phyloP scores from a whole-genome alignment of 495 filamentous ascomycete species.

The Thermochaetoides thermophila region DNA sequence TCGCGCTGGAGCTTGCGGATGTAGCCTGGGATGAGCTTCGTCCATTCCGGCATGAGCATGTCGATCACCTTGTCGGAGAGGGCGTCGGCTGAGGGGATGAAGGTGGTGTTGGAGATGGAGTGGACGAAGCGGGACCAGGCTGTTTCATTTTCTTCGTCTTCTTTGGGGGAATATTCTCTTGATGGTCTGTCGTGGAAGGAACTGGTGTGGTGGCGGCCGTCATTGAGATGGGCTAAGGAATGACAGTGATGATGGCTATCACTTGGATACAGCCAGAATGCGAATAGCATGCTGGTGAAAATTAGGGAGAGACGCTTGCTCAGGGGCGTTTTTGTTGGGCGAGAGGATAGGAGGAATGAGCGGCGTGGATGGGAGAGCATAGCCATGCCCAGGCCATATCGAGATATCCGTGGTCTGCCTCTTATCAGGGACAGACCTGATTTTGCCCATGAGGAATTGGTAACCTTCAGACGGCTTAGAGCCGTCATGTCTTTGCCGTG shows the following conservation, averaged over 20 bases:
- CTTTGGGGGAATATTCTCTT: too few species aligned
- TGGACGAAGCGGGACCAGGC: constrained; percentile 46
- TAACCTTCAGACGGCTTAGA: neutral
- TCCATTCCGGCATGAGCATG: constrained; percentile 70
- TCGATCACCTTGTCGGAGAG: constrained; percentile 52
- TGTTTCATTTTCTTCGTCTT: constrained; percentile 13
- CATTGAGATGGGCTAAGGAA: too few species aligned
- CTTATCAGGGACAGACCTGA: neutral
- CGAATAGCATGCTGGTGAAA: constrained; percentile 23
- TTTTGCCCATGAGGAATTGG: neutral
- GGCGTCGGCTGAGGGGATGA: constrained; percentile 35
- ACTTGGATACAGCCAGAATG: constrained; percentile 28
- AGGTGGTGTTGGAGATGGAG: constrained; percentile 44
- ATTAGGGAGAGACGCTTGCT: constrained; percentile 13
- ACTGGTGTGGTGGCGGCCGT: too few species aligned
- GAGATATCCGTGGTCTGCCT: neutral
- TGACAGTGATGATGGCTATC: constrained; percentile 14
- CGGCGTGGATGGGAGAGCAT: neutral
- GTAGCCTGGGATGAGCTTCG: constrained; percentile 56
- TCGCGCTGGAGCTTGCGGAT: constrained; percentile 76
- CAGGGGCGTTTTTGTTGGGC: constrained; percentile 3
- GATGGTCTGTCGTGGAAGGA: too few species aligned
- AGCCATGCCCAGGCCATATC: neutral
- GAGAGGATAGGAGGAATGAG: constrained; percentile 5
- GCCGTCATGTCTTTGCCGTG: too few species aligned